phyloP scores from a whole-genome alignment of 164 flowering plant genomes.

The Santalum album region DNA sequence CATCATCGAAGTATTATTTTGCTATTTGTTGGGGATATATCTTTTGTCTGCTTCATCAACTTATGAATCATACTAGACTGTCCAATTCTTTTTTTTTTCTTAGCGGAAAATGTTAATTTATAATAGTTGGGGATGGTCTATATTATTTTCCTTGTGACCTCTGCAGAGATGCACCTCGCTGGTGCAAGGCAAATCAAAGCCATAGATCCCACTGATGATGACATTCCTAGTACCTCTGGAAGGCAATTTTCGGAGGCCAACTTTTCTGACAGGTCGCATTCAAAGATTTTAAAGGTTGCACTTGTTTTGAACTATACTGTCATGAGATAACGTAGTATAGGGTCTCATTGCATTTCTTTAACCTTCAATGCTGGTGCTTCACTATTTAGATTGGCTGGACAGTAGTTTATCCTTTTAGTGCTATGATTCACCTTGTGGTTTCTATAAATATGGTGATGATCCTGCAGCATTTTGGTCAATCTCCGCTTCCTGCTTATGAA shows the following conservation, averaged over 20 bases:
- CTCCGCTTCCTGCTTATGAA: slow-evolving; percentile 94
- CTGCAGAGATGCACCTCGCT: slow-evolving; percentile 75
- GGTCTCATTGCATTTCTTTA: background rate
- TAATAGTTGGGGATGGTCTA: background rate
- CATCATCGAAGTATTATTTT: too few relatives aligned
- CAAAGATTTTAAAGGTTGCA: slow-evolving; percentile 28
- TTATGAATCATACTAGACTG: too few relatives aligned
- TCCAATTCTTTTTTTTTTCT: background rate
- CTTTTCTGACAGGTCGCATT: slow-evolving; percentile 17
- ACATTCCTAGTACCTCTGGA: slow-evolving; percentile 80
- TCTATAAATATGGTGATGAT: background rate
- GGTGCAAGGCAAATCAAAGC: slow-evolving; percentile 50
- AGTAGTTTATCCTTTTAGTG: background rate
- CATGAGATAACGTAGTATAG: background rate
- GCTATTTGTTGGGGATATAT: too few relatives aligned
- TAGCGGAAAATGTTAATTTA: background rate
- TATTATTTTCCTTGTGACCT: background rate
- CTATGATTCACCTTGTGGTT: background rate
- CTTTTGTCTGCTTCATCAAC: too few relatives aligned
- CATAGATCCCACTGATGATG: slow-evolving; percentile 73
- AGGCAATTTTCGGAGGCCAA: slow-evolving; percentile 45
- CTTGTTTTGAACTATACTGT: background rate
- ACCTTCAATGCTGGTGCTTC: background rate
- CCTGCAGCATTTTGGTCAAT: slow-evolving; percentile 76
- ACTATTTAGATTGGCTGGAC: background rate